phyloP scores from a whole-genome alignment of 306 rosid genomes.

The Vachellia collinsii region DNA sequence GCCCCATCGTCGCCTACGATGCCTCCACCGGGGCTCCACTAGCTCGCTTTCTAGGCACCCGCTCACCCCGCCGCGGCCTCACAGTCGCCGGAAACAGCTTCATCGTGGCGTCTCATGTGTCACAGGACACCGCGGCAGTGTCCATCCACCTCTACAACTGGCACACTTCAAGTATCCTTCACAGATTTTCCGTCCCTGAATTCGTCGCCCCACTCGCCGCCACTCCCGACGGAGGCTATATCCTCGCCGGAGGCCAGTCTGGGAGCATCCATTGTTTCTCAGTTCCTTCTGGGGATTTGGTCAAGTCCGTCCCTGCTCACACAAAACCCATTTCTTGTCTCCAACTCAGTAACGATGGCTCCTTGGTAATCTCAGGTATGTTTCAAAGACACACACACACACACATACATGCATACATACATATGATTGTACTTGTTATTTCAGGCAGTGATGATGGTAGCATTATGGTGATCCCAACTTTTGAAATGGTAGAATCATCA shows the following conservation, averaged over 20 bases:
- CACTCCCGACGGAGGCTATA: constrained; percentile 47
- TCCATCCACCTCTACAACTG: constrained; percentile 72
- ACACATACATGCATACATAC: no score
- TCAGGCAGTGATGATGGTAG: constrained; percentile 76
- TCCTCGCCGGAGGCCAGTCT: constrained; percentile 77
- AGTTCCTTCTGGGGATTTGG: constrained; percentile 56
- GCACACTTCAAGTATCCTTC: constrained; percentile 51
- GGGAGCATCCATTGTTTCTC: constrained; percentile 56
- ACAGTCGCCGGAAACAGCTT: constrained; percentile 39
- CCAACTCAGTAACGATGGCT: constrained; percentile 54
- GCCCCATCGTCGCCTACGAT: constrained; percentile 57
- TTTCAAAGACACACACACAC: no score
- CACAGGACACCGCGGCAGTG: constrained; percentile 51
- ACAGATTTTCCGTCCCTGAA: constrained; percentile 57
- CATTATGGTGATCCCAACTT: constrained; percentile 56
- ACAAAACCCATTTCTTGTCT: constrained; percentile 57
- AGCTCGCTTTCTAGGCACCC: constrained; percentile 46
- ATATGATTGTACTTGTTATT: constrained; percentile 25
- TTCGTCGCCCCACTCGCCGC: constrained; percentile 64
- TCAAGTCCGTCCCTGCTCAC: constrained; percentile 48
- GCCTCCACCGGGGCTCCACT: constrained; percentile 47
- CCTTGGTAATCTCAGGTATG: constrained; percentile 62
- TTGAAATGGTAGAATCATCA: constrained; percentile 34
- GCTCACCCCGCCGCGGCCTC: constrained; percentile 60
- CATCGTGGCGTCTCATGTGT: constrained; percentile 63